A percentile compares a stretch with the other conserved stretches of the same genome.
Conservation (phyloP, 1,139 yeast genomes). For the Pichia sp. region DNA sequence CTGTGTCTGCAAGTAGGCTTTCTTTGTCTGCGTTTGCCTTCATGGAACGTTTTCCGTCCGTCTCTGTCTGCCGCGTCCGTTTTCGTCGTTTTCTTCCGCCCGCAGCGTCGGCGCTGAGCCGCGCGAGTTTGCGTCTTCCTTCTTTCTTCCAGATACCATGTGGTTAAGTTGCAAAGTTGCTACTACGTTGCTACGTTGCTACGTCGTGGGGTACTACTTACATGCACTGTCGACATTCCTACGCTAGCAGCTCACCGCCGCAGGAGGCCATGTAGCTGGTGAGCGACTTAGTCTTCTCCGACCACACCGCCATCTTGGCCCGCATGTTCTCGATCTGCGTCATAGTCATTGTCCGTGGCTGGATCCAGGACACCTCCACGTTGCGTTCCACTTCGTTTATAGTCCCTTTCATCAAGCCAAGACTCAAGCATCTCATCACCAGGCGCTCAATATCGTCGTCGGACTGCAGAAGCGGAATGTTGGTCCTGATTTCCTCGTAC, state of each 20-base stretch:
- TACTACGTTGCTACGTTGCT: too few species aligned
- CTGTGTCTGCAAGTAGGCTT: too few species aligned
- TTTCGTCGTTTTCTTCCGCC: too few species aligned
- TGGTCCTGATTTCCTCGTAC: conserved; percentile 65
- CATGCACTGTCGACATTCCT: conserved; percentile 2
- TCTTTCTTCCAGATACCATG: too few species aligned
- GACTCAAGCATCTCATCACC: conserved; percentile 83
- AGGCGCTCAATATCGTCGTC: conserved; percentile 78
- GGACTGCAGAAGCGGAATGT: conserved; percentile 56
- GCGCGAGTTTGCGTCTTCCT: too few species aligned
- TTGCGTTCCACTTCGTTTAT: conserved; percentile 80
- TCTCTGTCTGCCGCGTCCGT: too few species aligned
- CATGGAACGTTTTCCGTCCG: too few species aligned
- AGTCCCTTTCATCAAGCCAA: conserved; percentile 74
- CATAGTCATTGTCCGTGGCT: conserved; percentile 83
- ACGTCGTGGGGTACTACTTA: background rate
- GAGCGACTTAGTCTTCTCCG: conserved; percentile 58
- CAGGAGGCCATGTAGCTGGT: conserved; percentile 50
- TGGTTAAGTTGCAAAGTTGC: too few species aligned
- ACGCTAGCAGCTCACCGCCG: conserved; percentile 58
- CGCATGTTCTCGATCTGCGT: conserved; percentile 75
- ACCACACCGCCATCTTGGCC: conserved; percentile 71
- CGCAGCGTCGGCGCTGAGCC: too few species aligned
- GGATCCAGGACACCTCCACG: conserved; percentile 86
- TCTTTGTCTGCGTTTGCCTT: too few species aligned